Evolutionary conservation across 352 stramenopile species (phyloP), one percentile per base, ranked within the genome.

Genomic region (Pythium utonaiense): DNA sequence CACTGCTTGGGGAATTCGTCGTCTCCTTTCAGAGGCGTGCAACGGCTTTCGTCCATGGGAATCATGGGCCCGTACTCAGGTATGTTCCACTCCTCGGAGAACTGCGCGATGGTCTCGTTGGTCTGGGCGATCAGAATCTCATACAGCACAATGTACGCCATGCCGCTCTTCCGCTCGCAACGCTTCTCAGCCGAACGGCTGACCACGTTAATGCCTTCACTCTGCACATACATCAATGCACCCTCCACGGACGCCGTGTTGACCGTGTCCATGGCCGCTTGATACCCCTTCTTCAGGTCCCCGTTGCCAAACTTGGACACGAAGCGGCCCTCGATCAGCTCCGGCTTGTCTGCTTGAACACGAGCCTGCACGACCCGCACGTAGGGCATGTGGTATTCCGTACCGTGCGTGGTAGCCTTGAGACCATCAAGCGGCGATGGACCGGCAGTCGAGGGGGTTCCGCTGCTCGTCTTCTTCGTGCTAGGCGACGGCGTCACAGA

Each of bases 171-270:
- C 52, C 83, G 78, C 38, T 60, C 38, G 62, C 83, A 92, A n/a
- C n/a, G n/a, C n/a, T n/a, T n/a, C n/a, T n/a, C n/a, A 14, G 57
- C 48, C 27, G 38, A 49, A 56, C 74, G 69, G 45, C 77, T 56
- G 9, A 44, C 13, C 14, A 72, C 62, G 65, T 89, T 73, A 58
- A 94, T 94, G 30, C 82, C 74, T 57, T 94, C 84, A 6, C 82
- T 79, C 66, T 91, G 82, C 0, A 92, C 80, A 57, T 88, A 94
- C 78, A 86, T 90, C 48, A 94, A 69, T 21, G 82, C 74, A 8
- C 84, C 84, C 57, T 94, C 84, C 3, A 94, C 79, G 4, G 60
- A 82, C 19, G 85, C 85, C 3, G 70, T 88, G 66, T 94, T 94
- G 51, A 91, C 77, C 6, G 78, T 83, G 58, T 94, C 85, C 2